phyloP scores from a whole-genome alignment of 345 rosid species.

The Lepidium africanum region DNA sequence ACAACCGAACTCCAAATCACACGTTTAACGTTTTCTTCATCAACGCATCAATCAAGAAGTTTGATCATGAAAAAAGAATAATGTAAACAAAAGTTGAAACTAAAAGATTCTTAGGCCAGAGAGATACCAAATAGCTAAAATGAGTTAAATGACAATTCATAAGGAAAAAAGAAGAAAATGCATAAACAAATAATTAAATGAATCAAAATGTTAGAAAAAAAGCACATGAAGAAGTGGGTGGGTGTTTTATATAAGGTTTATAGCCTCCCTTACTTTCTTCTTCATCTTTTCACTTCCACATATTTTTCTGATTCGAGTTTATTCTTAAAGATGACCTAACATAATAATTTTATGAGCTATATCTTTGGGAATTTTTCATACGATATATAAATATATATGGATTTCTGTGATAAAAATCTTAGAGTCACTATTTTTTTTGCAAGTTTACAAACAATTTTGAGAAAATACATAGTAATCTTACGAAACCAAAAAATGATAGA shows the following conservation, averaged over 20 bases:
- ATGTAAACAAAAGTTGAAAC: neutral
- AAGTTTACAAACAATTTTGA: too few species aligned
- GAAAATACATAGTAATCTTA: too few species aligned
- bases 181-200: neutral
- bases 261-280: neutral
- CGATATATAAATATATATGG: neutral
- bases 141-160: conserved; percentile 1
- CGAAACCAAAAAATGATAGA: too few species aligned
- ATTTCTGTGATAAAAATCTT: too few species aligned
- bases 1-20: neutral
- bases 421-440: too few species aligned
- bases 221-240: conserved; percentile 3
- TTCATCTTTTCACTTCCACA: neutral
- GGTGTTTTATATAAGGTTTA: neutral
- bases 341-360: neutral
- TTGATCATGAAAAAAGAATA: neutral
- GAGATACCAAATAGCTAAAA: neutral
- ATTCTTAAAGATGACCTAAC: neutral
- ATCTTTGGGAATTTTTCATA: neutral
- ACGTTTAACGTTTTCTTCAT: neutral
- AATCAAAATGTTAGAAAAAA: neutral
- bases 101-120: neutral
- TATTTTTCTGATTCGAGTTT: neutral
- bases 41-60: neutral
- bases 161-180: neutral